phyloP scores from a whole-genome alignment of 2,329 filamentous ascomycete species.

The Colletotrichum spinosum region DNA sequence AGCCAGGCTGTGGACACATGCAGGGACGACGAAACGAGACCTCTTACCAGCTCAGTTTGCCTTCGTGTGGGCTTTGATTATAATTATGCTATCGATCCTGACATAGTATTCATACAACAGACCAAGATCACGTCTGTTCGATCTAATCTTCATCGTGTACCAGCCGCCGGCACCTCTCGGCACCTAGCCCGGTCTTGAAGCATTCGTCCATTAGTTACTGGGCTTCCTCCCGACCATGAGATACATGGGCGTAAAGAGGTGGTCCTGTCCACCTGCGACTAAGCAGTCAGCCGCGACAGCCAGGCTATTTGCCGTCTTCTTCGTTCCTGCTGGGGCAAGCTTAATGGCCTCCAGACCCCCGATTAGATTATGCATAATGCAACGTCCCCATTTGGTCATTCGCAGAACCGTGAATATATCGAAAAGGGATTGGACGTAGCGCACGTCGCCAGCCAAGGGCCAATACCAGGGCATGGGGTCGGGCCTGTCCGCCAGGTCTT shows the following conservation, averaged over 20 bases:
- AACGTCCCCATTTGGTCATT: conserved; percentile 88
- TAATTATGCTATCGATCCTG: conserved; percentile 31
- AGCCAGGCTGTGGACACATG: too few species aligned
- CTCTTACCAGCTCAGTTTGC: not conserved
- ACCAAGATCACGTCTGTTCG: conserved; percentile 11
- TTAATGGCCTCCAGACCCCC: conserved; percentile 80
- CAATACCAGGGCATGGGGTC: conserved; percentile 93
- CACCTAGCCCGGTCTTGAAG: too few species aligned
- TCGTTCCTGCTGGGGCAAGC: conserved; percentile 83
- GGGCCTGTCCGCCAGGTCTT: conserved; percentile 74
- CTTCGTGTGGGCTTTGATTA: conserved; percentile 21
- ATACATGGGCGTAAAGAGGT: conserved; percentile 99
- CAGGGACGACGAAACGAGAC: too few species aligned
- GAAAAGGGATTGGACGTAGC: conserved; percentile 81
- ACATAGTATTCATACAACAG: conserved; percentile 20
- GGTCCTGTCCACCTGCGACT: conserved; percentile 86
- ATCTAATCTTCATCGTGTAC: not conserved
- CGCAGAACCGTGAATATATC: conserved; percentile 87
- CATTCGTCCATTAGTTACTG: conserved; percentile 13
- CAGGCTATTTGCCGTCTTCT: conserved; percentile 94
- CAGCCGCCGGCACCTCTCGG: too few species aligned
- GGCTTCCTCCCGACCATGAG: conserved; percentile 95
- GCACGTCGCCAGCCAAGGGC: conserved; percentile 86
- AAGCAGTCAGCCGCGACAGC: conserved; percentile 85
- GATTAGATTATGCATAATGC: conserved; percentile 79